Base-by-base conservation (phyloP, 495 filamentous ascomycete genomes). In the Talaromyces thailandensis region DNA sequence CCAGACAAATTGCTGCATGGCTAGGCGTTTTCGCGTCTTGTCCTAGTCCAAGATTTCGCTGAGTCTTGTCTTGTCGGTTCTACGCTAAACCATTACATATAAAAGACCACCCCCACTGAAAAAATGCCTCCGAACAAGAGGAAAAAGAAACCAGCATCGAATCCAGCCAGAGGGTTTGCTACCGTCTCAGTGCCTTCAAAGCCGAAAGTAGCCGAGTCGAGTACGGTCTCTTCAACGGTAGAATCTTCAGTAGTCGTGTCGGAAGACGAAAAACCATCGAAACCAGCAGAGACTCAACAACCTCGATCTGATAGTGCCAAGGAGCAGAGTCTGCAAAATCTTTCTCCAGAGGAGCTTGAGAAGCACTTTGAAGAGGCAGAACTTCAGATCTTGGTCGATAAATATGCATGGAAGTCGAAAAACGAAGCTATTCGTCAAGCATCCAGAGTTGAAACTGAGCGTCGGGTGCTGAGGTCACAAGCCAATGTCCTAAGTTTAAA, bases 151-250 rank as follows among this genome's bases (percentile, higher is more conserved):
- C 77, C 88, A 52, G 82, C 79, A 16, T 80, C 85, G 18, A 97
- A 96, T 73, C 90, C 93, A 28, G 89, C 90, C 48, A 83, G 94
- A 67, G 93, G 92, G 8, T 92, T 97, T 77, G 91, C 93, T 63
- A 98, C 94, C 2, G 92, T 90, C 14, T 97, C 93, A 12, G 80
- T 91, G 56, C 88, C 91, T 43, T 93, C 89, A 7, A 96, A 95
- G 73, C 73, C 74, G 12, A 80, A 80, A 62, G 61, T 67, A 32
- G 64, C 61, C 31, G 70, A 69, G 16, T 67, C 71, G 3, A 71
- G 73, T 23, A 68, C 69, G 9, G 65, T 72, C 5, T 63, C 70
- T 24, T 70, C 70, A 11, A 67, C 73, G 4, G 69, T 66, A 32
- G 73, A 74, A 25, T 71, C 59, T 16, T 61, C 79, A 1, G 79